These are phyloP conservation scores for Caryopteris hybrid DNA, from an alignment of 305 asterid species.

Conservation along the genomic window DNA sequence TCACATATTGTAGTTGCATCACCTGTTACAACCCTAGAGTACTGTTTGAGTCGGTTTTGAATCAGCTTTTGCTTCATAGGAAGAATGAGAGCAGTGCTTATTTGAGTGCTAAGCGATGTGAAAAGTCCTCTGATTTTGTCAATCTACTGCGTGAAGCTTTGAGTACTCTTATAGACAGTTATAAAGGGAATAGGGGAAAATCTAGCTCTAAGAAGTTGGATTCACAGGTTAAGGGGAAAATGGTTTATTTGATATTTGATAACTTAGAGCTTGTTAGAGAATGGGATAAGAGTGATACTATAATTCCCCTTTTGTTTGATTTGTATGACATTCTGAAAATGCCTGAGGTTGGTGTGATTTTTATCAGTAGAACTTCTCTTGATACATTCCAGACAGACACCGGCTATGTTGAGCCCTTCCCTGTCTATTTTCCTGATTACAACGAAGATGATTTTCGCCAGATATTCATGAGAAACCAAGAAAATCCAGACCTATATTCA, in stretches of 20 bases:
- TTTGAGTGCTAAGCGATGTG: slow-evolving; percentile 74
- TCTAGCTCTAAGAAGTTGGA: slow-evolving; percentile 43
- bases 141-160: slow-evolving; percentile 68
- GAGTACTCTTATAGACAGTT: slow-evolving; percentile 35
- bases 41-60: slow-evolving; percentile 76
- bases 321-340: slow-evolving; percentile 63
- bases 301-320: slow-evolving; percentile 63
- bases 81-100: slow-evolving; percentile 58
- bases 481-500: slow-evolving; percentile 61
- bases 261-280: slow-evolving; percentile 60
- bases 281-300: slow-evolving; percentile 66
- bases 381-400: slow-evolving; percentile 69
- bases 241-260: slow-evolving; percentile 85
- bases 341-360: slow-evolving; percentile 77
- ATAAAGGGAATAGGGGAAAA: slow-evolving; percentile 43
- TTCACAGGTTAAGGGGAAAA: slow-evolving; percentile 46
- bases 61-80: slow-evolving; percentile 82
- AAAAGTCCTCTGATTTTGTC: slow-evolving; percentile 81
- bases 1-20: slow-evolving; percentile 64
- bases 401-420: slow-evolving; percentile 67
- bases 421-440: slow-evolving; percentile 76
- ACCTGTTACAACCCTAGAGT: slow-evolving; percentile 72
- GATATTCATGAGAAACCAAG: slow-evolving; percentile 62
- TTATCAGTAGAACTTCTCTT: slow-evolving; percentile 65
- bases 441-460: slow-evolving; percentile 69